Percentiles rank a stretch among this genome's conserved stretches.
Conservation (phyloP, 2,329 filamentous ascomycete species). For the Pseudocercospora crystallina region DNA sequence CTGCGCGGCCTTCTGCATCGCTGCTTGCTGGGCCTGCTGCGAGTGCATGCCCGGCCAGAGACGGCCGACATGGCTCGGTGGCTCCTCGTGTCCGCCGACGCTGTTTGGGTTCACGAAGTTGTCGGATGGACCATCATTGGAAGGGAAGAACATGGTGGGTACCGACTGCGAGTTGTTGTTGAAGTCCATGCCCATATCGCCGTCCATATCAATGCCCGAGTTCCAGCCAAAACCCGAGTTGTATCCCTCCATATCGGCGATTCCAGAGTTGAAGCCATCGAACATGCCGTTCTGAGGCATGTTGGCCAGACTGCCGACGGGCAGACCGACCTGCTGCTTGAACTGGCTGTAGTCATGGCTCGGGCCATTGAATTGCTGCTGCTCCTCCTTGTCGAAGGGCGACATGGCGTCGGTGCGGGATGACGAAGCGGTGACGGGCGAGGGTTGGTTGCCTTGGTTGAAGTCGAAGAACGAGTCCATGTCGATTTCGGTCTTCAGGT, state of each 20-base stretch:
- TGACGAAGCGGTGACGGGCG: constrained; percentile 29
- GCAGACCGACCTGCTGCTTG: constrained; percentile 91
- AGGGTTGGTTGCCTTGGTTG: constrained; percentile 34
- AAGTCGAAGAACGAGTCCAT: constrained; percentile 44
- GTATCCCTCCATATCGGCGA: constrained; percentile 66
- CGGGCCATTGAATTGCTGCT: constrained; percentile 52
- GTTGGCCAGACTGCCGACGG: constrained; percentile 76
- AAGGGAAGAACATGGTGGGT: constrained; percentile 62
- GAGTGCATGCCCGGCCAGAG: constrained; percentile 94
- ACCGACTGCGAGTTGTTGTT: constrained; percentile 47
- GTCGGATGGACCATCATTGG: constrained; percentile 39
- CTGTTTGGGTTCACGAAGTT: constrained; percentile 73
- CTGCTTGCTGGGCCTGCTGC: constrained; percentile 67
- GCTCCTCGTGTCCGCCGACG: constrained; percentile 64
- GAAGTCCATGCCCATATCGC: constrained; percentile 68
- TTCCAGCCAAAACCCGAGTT: constrained; percentile 58
- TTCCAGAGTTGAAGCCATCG: constrained; percentile 50
- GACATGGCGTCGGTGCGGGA: constrained; percentile 30
- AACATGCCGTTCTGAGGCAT: constrained; percentile 66
- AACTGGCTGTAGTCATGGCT: constrained; percentile 95
- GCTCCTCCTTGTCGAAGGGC: constrained; percentile 39
- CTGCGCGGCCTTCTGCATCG: constrained; percentile 56
- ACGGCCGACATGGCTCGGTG: constrained; percentile 59
- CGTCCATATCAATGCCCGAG: constrained; percentile 49
- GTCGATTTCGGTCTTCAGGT: constrained; percentile 39